Percentiles rank a stretch among this genome's conserved stretches.
Evolutionary conservation across 257 asterid species (phyloP).

Genomic region (Solanum megistacrolobum): DNA sequence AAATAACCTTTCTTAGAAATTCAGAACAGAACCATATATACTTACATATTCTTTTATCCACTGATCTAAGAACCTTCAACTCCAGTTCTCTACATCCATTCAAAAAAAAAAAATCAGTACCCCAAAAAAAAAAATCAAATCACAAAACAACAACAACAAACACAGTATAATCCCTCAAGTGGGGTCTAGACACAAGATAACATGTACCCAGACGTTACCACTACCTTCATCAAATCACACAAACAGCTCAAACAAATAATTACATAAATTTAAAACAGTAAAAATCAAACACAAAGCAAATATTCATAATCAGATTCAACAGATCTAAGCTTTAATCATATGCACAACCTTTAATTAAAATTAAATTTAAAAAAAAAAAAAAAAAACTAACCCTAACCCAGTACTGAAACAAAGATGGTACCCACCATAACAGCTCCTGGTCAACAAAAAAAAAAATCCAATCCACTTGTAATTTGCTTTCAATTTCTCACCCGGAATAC

Average conservation of each 20-base stretch:
- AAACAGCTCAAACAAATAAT: background rate
- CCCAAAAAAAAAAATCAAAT: background rate
- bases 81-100: slow-evolving; percentile 15
- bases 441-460: background rate
- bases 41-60: slow-evolving; percentile 35
- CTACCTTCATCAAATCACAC: background rate
- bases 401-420: background rate
- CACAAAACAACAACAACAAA: background rate
- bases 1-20: background rate
- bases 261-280: background rate
- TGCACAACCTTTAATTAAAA: background rate
- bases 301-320: background rate
- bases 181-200: background rate
- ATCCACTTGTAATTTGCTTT: background rate
- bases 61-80: slow-evolving; percentile 12
- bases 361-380: background rate
- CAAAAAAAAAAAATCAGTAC: background rate
- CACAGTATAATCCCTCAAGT: background rate
- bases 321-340: background rate
- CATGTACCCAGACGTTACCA: background rate
- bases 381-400: background rate
- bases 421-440: background rate
- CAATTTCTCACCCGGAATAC: background rate
- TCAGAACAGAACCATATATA: background rate
- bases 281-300: background rate